Base-by-base conservation (phyloP, 1,139 yeast genomes). In the Casaregolazyma suthepensis region DNA sequence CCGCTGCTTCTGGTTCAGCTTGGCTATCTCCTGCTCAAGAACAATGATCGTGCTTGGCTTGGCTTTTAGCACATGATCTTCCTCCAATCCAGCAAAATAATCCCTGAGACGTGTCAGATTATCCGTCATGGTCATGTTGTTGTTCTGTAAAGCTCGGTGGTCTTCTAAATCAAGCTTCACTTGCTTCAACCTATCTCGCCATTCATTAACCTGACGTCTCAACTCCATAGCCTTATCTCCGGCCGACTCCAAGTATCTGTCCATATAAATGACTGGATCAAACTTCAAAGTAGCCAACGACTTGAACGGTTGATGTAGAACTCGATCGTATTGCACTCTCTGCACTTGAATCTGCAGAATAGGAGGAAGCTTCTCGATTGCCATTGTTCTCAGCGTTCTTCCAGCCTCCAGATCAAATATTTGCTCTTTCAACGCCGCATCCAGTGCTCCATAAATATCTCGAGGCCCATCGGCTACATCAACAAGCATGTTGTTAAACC, bases 291-390 rank as follows among this genome's bases (percentile, higher is more conserved):
- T 94, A 54, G 87, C 90, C 47, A 81, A 77, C 1, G 91, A 85
- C 66, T 93, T 93, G 64, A 88, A 88, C 0, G 96, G 89, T 69
- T 83, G 78, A 52, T 83, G 77, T 38, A 79, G 71, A 54, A 77
- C 85, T 48, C 91, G 77, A 66, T 93, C 96, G 69, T 86, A 93
- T 67, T 89, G 86, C 0, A 91, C 98, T 64, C 99, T 77, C 69
- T 91, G 98, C 2, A 93, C 88, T 66, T 93, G 99, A 51, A 93
- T 81, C 66, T 93, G 99, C 51, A 93, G 71, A 50, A 93, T 81
- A 9, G 84, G 83, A 0, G 99, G 99, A 15, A 89, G 72, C 57
- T 81, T 76, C 13, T 80, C 75, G 6, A 91, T 79, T 0, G 94
- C 82, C 46, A 89, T 78, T 0, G 86, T 78, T 64, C 95, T 81